Percentiles rank a stretch among this genome's conserved stretches.
Evolutionary conservation across 2,329 filamentous ascomycete species (phyloP).

Genomic region (Ophiostoma sp.): DNA sequence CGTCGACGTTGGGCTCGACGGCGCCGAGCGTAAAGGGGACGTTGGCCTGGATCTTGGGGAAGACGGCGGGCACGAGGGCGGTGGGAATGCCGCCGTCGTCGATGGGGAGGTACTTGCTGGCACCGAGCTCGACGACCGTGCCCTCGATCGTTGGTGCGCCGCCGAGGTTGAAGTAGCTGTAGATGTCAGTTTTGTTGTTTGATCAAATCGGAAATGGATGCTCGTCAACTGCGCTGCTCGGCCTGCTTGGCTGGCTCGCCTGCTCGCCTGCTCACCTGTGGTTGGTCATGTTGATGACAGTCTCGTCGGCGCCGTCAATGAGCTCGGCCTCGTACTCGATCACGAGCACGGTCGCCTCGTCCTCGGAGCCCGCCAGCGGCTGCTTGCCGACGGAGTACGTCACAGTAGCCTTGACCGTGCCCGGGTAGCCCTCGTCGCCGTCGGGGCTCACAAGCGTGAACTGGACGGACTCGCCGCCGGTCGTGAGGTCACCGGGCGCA

Average conservation of each 20-base stretch:
- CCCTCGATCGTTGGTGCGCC: constrained; percentile 46
- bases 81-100: constrained; percentile 66
- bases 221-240: too few species aligned
- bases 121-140: constrained; percentile 61
- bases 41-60: constrained; percentile 59
- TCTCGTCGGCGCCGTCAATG: constrained; percentile 75
- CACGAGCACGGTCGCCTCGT: constrained; percentile 63
- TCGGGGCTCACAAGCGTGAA: constrained; percentile 66
- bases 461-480: constrained; percentile 60
- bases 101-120: constrained; percentile 63
- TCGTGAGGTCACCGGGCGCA: constrained; percentile 43
- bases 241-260: too few species aligned
- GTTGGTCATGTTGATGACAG: constrained; percentile 87
- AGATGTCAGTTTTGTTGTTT: too few species aligned
- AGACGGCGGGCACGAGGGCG: constrained; percentile 55
- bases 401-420: constrained; percentile 70
- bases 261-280: constrained; percentile 41
- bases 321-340: constrained; percentile 89
- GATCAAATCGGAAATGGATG: too few species aligned
- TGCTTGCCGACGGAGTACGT: constrained; percentile 73
- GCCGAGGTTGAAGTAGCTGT: constrained; percentile 60
- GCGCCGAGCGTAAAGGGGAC: constrained; percentile 67
- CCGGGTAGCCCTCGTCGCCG: constrained; percentile 86
- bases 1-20: constrained; percentile 70
- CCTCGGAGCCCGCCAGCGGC: constrained; percentile 46